phyloP scores from a whole-genome alignment of 192 early-diverging fungal genomes.

The Spinellus fusiger region DNA sequence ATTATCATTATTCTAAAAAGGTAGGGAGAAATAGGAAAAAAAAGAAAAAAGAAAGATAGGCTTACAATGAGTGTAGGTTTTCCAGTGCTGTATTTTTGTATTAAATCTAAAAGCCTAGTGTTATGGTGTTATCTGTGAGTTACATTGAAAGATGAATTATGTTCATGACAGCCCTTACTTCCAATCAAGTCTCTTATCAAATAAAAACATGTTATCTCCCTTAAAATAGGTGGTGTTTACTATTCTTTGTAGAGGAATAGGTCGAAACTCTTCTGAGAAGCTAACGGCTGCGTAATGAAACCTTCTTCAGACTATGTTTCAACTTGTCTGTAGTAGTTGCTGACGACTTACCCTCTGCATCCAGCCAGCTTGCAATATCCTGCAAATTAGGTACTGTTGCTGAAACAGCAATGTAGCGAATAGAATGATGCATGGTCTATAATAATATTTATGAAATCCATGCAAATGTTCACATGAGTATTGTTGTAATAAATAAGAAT shows the following conservation, averaged over 20 bases:
- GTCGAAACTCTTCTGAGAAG: slow-evolving; percentile 67
- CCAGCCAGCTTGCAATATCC: slow-evolving; percentile 59
- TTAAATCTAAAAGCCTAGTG: slow-evolving; percentile 31
- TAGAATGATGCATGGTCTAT: neutral
- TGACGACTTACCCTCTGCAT: slow-evolving; percentile 15
- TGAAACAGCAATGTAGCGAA: slow-evolving; percentile 49
- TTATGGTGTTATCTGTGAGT: neutral
- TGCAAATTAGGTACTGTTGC: slow-evolving; percentile 68
- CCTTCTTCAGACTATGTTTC: too few relatives aligned
- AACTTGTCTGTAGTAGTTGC: too few relatives aligned
- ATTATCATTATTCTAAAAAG: neutral
- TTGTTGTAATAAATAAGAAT: neutral
- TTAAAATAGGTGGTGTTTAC: slow-evolving; percentile 40
- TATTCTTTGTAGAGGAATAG: slow-evolving; percentile 49
- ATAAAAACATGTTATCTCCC: slow-evolving; percentile 39
- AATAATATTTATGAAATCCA: neutral
- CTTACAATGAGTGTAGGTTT: slow-evolving; percentile 36
- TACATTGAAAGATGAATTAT: neutral
- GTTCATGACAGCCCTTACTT: slow-evolving; percentile 18
- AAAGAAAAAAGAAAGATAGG: too few relatives aligned
- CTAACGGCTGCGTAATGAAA: slow-evolving; percentile 15
- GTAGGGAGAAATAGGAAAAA: neutral
- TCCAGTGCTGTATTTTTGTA: slow-evolving; percentile 20
- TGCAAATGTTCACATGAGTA: neutral
- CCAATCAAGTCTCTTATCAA: slow-evolving; percentile 53